phyloP scores from a whole-genome alignment of 768 basidiomycete species.

The Tricholoma matsutake region DNA sequence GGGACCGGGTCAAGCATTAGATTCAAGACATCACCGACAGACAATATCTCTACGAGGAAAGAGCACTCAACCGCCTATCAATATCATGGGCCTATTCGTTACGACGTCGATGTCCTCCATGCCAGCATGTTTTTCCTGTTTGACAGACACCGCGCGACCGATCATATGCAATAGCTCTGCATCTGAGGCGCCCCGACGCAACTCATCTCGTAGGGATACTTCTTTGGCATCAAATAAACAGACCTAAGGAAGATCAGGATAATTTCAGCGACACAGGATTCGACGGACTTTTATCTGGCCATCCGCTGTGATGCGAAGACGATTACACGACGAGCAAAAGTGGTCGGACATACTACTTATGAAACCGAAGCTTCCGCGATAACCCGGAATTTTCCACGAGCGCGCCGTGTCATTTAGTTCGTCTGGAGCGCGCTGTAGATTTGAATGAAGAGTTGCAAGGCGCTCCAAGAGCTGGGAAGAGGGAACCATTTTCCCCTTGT shows the following conservation, averaged over 20 bases:
- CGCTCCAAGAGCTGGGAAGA: slow-evolving; percentile 59
- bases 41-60: slow-evolving; percentile 22
- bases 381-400: slow-evolving; percentile 71
- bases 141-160: slow-evolving; percentile 60
- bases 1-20: slow-evolving; percentile 12
- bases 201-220: slow-evolving; percentile 73
- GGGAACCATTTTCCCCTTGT: slow-evolving; percentile 76
- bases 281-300: slow-evolving; percentile 76
- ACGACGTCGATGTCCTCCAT: slow-evolving; percentile 79
- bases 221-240: slow-evolving; percentile 86
- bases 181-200: slow-evolving; percentile 66
- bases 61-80: slow-evolving; percentile 86
- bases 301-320: slow-evolving; percentile 83
- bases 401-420: slow-evolving; percentile 79
- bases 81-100: slow-evolving; percentile 84
- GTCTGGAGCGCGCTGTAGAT: slow-evolving; percentile 55
- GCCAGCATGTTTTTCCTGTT: slow-evolving; percentile 80
- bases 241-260: slow-evolving; percentile 46
- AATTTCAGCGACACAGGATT: background rate
- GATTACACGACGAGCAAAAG: slow-evolving; percentile 83
- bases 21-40: slow-evolving; percentile 12
- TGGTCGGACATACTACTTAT: slow-evolving; percentile 95
- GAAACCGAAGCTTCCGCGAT: slow-evolving; percentile 73
- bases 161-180: slow-evolving; percentile 58
- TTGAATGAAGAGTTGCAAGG: slow-evolving; percentile 48